phyloP scores from a whole-genome alignment of 345 rosid species.

The Boechera divaricarpa region DNA sequence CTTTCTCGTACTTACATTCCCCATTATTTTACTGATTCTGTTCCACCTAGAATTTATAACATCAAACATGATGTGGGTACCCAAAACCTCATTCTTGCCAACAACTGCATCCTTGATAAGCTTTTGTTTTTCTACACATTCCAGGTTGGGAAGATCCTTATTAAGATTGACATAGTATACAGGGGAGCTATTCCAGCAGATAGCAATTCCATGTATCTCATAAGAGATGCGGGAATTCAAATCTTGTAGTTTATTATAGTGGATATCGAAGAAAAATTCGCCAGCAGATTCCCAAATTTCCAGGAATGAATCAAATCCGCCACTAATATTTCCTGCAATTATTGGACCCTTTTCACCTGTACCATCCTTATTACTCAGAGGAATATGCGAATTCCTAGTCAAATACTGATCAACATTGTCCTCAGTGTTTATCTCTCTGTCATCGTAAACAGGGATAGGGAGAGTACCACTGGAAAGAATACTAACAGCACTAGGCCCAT shows the following conservation, averaged over 20 bases:
- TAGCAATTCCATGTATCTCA: constrained; percentile 88
- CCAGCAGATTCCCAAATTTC: constrained; percentile 66
- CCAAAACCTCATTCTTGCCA: constrained; percentile 45
- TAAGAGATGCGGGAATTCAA: constrained; percentile 54
- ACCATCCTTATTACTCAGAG: constrained; percentile 47
- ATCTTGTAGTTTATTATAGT: constrained; percentile 66
- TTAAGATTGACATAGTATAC: constrained; percentile 83
- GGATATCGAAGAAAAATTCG: constrained; percentile 90
- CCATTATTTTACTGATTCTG: constrained; percentile 74
- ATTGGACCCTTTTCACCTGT: constrained; percentile 71
- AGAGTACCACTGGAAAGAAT: constrained; percentile 23
- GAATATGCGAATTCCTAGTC: constrained; percentile 36
- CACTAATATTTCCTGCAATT: constrained; percentile 61
- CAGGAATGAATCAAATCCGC: constrained; percentile 93
- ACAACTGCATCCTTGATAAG: constrained; percentile 44
- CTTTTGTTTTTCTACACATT: constrained; percentile 49
- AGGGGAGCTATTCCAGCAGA: constrained; percentile 89
- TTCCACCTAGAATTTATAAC: constrained; percentile 70
- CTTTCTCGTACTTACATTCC: constrained; percentile 63
- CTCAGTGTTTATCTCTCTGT: constrained; percentile 28
- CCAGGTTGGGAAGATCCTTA: constrained; percentile 67
- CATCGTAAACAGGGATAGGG: constrained; percentile 26
- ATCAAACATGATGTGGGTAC: constrained; percentile 52
- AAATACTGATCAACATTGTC: constrained; percentile 36
- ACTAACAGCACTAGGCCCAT: constrained; percentile 29